Percentiles rank a stretch among this genome's conserved stretches.
phyloP scores from a whole-genome alignment of 495 filamentous ascomycete species.

The Penicillium samsonianum region DNA sequence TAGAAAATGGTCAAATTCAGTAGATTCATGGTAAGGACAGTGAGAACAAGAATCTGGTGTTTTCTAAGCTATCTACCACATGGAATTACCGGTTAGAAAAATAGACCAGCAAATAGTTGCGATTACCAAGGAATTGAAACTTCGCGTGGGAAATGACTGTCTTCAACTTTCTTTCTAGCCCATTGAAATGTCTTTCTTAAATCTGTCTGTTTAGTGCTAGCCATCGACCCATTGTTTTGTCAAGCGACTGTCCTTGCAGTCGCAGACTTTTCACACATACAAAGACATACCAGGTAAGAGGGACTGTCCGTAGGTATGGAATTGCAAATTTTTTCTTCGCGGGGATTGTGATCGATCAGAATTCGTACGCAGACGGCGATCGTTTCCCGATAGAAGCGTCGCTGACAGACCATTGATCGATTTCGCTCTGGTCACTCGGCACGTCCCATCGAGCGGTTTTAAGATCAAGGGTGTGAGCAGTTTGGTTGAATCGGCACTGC shows the following conservation, averaged over 20 bases:
- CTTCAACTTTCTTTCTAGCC: neutral
- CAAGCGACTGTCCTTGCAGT: neutral
- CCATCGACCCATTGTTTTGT: neutral
- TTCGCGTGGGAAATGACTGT: neutral
- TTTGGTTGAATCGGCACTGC: constrained; percentile 39
- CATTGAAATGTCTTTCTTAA: neutral
- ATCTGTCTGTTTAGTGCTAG: neutral
- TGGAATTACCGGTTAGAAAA: neutral
- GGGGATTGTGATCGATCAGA: constrained; percentile 1
- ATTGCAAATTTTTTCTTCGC: neutral
- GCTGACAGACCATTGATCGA: constrained; percentile 25
- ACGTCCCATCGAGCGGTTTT: constrained; percentile 32
- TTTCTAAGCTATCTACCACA: neutral
- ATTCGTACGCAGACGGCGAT: constrained; percentile 13
- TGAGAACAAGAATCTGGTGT: neutral
- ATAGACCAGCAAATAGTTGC: neutral
- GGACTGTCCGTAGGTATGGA: constrained; percentile 12
- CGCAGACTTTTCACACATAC: constrained; percentile 16
- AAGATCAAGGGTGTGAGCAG: constrained; percentile 35
- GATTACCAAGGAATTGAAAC: neutral
- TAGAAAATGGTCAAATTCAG: neutral
- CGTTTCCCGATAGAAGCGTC: constrained; percentile 22
- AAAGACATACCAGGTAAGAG: constrained; percentile 6
- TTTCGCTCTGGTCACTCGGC: constrained; percentile 26
- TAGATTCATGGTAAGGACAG: neutral